Evolutionary conservation across 345 rosid species (phyloP).

Genomic region (Erodium maritimum): DNA sequence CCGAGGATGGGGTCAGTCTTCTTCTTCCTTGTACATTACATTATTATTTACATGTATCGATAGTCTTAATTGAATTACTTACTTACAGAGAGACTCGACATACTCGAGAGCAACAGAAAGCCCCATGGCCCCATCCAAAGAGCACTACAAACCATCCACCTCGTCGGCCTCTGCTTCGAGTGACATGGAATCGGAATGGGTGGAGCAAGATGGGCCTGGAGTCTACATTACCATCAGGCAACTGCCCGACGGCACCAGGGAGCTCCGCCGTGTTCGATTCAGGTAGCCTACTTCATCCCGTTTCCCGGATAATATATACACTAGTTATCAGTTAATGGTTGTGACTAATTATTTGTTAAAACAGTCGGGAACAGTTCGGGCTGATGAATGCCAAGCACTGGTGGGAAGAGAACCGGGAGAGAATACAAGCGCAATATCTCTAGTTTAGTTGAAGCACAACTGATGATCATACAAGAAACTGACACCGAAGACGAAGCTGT

Average conservation of each 20-base stretch:
- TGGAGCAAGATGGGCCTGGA: slow-evolving; percentile 88
- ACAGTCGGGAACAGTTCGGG: slow-evolving; percentile 92
- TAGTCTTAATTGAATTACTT: no score
- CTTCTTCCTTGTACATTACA: no score
- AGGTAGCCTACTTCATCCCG: slow-evolving; percentile 31
- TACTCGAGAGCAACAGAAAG: slow-evolving; percentile 68
- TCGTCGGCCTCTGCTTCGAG: no score
- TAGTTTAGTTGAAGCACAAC: no score
- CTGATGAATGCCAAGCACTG: slow-evolving; percentile 83
- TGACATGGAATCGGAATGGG: slow-evolving; percentile 83
- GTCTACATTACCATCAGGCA: slow-evolving; percentile 91
- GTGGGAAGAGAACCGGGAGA: slow-evolving; percentile 98
- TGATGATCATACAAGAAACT: no score
- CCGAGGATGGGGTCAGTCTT: slow-evolving; percentile 83
- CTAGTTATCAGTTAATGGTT: no score
- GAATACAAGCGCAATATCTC: slow-evolving; percentile 92
- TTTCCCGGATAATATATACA: neutral
- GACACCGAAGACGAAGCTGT: no score
- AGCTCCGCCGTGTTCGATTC: slow-evolving; percentile 96
- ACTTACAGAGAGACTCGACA: slow-evolving; percentile 78
- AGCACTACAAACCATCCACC: slow-evolving; percentile 47
- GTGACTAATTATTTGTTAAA: no score
- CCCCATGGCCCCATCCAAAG: slow-evolving; percentile 60
- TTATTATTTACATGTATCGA: no score
- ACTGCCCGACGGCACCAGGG: slow-evolving; percentile 74